Conservation (phyloP, 2,329 filamentous ascomycete species). For the Beauveria asiatica region DNA sequence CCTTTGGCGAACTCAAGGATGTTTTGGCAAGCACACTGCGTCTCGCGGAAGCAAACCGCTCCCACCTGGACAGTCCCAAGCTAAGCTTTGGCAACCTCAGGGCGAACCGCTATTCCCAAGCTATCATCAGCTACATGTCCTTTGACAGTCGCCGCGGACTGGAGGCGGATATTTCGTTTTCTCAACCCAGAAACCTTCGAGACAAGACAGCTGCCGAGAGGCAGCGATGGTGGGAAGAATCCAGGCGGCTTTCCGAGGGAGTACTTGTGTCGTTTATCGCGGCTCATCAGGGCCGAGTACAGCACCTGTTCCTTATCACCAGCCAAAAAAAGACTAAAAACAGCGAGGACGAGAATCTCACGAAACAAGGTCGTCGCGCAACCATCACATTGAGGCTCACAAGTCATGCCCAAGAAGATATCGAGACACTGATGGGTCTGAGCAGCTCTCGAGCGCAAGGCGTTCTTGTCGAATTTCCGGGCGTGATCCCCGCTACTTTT, state of each 20-base stretch:
- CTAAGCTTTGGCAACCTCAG: constrained; percentile 2
- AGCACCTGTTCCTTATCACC: constrained; percentile 1
- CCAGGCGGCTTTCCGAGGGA: constrained; percentile 1
- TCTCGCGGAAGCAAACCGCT: background rate
- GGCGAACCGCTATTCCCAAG: background rate
- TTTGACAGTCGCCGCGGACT: background rate
- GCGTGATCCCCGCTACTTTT: background rate
- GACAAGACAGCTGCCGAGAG: background rate
- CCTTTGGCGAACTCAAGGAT: constrained; percentile 6
- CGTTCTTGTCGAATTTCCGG: constrained; percentile 1
- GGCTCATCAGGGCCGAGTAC: background rate
- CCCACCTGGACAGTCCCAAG: background rate
- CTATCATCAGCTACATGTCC: background rate
- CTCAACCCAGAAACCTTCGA: background rate
- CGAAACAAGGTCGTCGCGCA: background rate
- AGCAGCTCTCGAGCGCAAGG: constrained; percentile 1
- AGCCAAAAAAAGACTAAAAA: background rate
- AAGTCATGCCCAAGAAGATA: background rate
- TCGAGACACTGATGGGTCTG: constrained; percentile 2
- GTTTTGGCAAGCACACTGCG: background rate
- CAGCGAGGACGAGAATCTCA: background rate
- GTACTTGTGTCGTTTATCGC: constrained; percentile 3
- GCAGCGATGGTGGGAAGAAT: constrained; percentile 5
- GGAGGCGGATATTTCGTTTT: background rate
- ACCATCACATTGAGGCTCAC: background rate